Percentiles rank a stretch among this genome's conserved stretches.
Evolutionary conservation across 129 eudicot species (phyloP).

Genomic region (Helianthus tuberosus): DNA sequence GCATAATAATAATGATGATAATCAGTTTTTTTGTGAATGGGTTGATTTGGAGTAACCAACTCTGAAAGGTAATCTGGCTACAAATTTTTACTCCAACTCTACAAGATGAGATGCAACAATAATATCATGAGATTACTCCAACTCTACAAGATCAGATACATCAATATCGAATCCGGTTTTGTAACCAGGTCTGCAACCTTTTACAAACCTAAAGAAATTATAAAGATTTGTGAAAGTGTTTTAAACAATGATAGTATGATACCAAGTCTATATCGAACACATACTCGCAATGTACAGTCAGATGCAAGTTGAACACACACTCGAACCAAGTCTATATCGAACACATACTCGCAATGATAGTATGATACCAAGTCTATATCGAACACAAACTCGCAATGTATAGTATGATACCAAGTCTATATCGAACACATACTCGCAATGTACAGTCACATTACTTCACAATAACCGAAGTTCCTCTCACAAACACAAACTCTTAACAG

Average conservation of each 20-base stretch:
- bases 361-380: background rate
- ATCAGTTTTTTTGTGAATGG: no score
- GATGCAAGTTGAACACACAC: no score
- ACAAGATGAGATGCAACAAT: slow-evolving; percentile 98
- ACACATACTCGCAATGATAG: background rate
- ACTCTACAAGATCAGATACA: slow-evolving; percentile 67
- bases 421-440: slow-evolving; percentile 51
- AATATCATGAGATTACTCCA: slow-evolving; percentile 75
- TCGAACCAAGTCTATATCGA: no score
- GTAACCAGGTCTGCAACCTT: slow-evolving; percentile 89
- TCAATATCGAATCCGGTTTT: slow-evolving; percentile 88
- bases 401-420: no score
- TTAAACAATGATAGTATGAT: background rate
- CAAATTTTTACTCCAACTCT: no score
- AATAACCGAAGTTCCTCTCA: background rate
- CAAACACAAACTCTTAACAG: slow-evolving; percentile 18
- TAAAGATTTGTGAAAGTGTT: background rate
- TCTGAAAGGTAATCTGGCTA: no score
- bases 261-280: slow-evolving; percentile 25
- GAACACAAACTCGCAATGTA: no score
- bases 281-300: slow-evolving; percentile 96
- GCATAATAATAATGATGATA: no score
- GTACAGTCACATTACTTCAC: slow-evolving; percentile 1
- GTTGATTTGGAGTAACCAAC: no score
- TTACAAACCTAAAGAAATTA: slow-evolving; percentile 54